These are phyloP conservation scores for Suillus occidentalis DNA, from an alignment of 768 basidiomycete genomes.

Conservation along the genomic window DNA sequence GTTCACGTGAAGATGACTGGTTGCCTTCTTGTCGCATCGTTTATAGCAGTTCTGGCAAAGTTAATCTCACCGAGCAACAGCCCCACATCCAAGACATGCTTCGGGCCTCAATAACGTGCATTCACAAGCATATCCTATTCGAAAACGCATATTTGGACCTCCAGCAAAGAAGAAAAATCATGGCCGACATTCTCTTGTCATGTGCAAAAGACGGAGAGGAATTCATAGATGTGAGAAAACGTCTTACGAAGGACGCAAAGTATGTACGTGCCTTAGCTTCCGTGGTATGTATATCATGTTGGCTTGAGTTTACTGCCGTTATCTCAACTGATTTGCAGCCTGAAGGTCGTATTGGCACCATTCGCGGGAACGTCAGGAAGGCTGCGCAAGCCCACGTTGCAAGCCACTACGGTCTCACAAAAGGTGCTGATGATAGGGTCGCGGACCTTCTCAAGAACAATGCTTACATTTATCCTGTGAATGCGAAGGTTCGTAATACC, in stretches of 20 bases:
- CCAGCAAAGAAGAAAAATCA: no score
- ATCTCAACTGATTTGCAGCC: background rate
- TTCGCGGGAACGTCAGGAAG: background rate
- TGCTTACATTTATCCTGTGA: background rate
- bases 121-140: no score
- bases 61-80: no score
- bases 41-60: no score
- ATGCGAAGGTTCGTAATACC: background rate
- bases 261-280: slow-evolving; percentile 1
- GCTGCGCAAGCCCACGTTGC: background rate
- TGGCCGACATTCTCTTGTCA: background rate
- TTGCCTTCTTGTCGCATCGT: no score
- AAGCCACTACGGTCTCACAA: background rate
- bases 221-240: background rate
- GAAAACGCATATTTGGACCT: no score
- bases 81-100: no score
- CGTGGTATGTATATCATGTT: slow-evolving; percentile 2
- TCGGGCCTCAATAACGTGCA: no score
- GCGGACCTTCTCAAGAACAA: slow-evolving; percentile 1
- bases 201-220: background rate
- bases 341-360: background rate
- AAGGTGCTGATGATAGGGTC: background rate
- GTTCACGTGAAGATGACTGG: no score
- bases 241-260: background rate
- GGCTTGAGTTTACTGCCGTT: background rate